These are phyloP conservation scores for Yamadazyma oceani DNA, from an alignment of 1,139 yeast genomes.

Conservation along the genomic window DNA sequence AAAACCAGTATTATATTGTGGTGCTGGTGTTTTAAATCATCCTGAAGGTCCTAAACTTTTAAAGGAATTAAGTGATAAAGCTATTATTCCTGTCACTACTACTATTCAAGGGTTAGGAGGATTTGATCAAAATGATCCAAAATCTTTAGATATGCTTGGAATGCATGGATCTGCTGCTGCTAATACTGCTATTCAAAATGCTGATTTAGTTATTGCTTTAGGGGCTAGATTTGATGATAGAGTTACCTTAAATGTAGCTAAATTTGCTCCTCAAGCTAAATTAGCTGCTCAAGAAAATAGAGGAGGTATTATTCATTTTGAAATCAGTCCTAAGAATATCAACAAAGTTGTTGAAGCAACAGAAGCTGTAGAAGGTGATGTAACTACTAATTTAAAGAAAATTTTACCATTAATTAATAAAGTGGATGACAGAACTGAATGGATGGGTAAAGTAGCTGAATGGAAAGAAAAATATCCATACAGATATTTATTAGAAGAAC, in stretches of 20 bases:
- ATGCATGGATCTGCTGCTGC: conserved; percentile 99
- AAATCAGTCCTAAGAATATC: conserved; percentile 92
- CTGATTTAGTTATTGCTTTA: conserved; percentile 88
- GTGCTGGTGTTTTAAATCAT: conserved; percentile 83
- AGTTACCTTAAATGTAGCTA: conserved; percentile 82
- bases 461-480: conserved; percentile 92
- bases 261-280: conserved; percentile 93
- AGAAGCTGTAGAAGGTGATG: conserved; percentile 97
- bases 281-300: conserved; percentile 83
- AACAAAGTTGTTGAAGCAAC: conserved; percentile 97
- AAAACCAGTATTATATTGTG: conserved; percentile 86
- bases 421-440: conserved; percentile 66
- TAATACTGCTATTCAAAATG: conserved; percentile 87
- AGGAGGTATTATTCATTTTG: conserved; percentile 97
- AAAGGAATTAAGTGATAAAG: conserved; percentile 85
- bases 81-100: conserved; percentile 92
- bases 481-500: conserved; percentile 71
- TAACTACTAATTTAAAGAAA: conserved; percentile 68
- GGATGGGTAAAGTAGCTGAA: conserved; percentile 70
- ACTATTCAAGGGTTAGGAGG: conserved; percentile 93
- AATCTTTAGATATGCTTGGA: conserved; percentile 93
- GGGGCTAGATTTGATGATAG: conserved; percentile 99
- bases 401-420: conserved; percentile 69
- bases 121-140: conserved; percentile 87
- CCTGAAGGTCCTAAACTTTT: conserved; percentile 79